These are phyloP conservation scores for Plasmodium chabaudi DNA, from an alignment of 169 alveolate genomes.

Conservation along the genomic window DNA sequence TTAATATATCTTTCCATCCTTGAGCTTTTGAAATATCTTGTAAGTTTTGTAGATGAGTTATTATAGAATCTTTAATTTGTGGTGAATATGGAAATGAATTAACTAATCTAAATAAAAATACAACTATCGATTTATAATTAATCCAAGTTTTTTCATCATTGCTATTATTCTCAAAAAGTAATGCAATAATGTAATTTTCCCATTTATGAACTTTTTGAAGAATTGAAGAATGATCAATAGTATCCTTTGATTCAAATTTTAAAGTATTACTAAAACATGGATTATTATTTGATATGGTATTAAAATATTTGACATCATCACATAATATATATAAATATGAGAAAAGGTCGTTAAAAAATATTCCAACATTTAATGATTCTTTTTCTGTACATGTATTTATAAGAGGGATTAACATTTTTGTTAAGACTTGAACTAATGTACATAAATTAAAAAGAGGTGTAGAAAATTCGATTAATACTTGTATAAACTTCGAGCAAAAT, in stretches of 20 bases:
- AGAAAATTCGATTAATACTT: slow-evolving; percentile 17
- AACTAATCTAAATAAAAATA: slow-evolving; percentile 37
- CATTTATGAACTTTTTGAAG: slow-evolving; percentile 26
- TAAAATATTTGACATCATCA: slow-evolving; percentile 32
- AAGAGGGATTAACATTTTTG: slow-evolving; percentile 63
- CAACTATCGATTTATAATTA: slow-evolving; percentile 43
- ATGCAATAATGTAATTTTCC: slow-evolving; percentile 41
- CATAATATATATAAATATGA: slow-evolving; percentile 45
- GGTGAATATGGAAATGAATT: slow-evolving; percentile 44
- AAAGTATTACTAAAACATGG: slow-evolving; percentile 61
- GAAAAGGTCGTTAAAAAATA: slow-evolving; percentile 50
- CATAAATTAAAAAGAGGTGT: slow-evolving; percentile 63
- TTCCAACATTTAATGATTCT: slow-evolving; percentile 54
- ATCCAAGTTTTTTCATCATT: slow-evolving; percentile 50
- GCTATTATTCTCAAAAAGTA: slow-evolving; percentile 50
- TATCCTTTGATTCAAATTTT: slow-evolving; percentile 42
- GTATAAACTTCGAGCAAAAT: slow-evolving; percentile 58
- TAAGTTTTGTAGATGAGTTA: slow-evolving; percentile 27
- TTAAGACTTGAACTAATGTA: slow-evolving; percentile 27
- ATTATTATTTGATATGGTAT: slow-evolving; percentile 27
- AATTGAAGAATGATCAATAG: slow-evolving; percentile 24
- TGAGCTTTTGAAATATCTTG: slow-evolving; percentile 25
- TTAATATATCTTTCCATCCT: slow-evolving; percentile 66
- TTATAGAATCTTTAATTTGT: slow-evolving; percentile 43
- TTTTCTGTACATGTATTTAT: slow-evolving; percentile 70